Evolutionary conservation across 768 basidiomycete genomes (phyloP).

Genomic region (Boletus sp.): DNA sequence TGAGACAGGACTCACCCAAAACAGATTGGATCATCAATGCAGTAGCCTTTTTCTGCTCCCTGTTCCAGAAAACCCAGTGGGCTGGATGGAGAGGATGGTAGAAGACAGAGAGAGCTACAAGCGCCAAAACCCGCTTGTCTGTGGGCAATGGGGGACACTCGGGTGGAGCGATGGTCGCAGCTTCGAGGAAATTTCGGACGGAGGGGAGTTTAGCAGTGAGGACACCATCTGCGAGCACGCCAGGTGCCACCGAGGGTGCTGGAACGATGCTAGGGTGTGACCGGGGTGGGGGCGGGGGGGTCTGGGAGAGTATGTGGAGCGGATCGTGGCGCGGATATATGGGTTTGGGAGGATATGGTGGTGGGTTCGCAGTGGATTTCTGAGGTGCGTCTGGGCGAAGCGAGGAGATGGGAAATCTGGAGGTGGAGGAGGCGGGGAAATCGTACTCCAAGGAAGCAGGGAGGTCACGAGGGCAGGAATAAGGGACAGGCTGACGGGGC

Average conservation of each 20-base stretch:
- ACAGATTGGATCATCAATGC: constrained; percentile 53
- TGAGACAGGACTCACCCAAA: constrained; percentile 41
- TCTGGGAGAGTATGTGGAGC: constrained; percentile 26
- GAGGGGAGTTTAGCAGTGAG: constrained; percentile 47
- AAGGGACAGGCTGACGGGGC: constrained; percentile 10
- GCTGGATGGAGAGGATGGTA: constrained; percentile 51
- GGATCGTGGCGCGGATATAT: constrained; percentile 34
- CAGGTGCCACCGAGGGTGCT: constrained; percentile 31
- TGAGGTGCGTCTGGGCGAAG: constrained; percentile 33
- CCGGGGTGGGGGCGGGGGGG: constrained; percentile 18
- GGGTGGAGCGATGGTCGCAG: constrained; percentile 37
- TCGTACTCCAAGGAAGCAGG: constrained; percentile 18
- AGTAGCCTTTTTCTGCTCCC: constrained; percentile 44
- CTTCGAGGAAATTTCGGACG: constrained; percentile 47
- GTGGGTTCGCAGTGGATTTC: constrained; percentile 18
- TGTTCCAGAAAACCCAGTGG: constrained; percentile 66
- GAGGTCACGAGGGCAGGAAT: constrained; percentile 13
- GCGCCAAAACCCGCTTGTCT: constrained; percentile 45
- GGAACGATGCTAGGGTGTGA: constrained; percentile 19
- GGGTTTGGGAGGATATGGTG: constrained; percentile 21
- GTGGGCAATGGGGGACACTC: constrained; percentile 40
- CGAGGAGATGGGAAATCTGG: constrained; percentile 38
- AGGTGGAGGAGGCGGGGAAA: constrained; percentile 20
- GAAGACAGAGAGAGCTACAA: constrained; percentile 60
- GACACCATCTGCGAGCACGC: constrained; percentile 37